phyloP scores from a whole-genome alignment of 345 rosid species.

The Eucalyptus grandis region DNA sequence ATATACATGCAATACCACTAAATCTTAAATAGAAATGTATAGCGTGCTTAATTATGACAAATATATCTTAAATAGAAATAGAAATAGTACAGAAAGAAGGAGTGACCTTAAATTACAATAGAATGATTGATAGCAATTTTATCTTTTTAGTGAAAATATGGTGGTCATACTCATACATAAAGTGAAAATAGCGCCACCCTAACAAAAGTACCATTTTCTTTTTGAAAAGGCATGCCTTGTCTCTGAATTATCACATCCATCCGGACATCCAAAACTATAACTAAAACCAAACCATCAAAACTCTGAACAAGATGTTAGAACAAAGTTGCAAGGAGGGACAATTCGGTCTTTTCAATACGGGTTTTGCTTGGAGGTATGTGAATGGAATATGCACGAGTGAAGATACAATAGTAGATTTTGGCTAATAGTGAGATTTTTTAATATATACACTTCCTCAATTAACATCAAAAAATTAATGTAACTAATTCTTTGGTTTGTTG shows the following conservation, averaged over 20 bases:
- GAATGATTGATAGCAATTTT: neutral
- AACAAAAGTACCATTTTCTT: no score
- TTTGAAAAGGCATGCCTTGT: rapidly evolving
- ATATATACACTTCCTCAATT: no score
- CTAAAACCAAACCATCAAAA: neutral
- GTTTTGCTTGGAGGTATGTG: no score
- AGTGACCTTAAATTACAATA: neutral
- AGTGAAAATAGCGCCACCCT: no score
- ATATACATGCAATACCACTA: neutral
- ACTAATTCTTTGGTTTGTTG: neutral
- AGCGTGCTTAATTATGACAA: neutral
- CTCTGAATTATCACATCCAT: neutral
- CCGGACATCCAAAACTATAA: neutral
- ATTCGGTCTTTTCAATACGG: neutral
- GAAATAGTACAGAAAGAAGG: neutral
- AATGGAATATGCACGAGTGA: no score
- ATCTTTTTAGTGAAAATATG: neutral
- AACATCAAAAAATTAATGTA: neutral
- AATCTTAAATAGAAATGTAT: neutral
- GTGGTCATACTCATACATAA: neutral
- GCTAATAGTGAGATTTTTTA: no score
- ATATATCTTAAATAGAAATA: neutral
- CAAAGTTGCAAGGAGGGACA: neutral
- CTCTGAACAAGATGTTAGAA: neutral
- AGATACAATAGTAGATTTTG: no score